A percentile compares a stretch with the other conserved stretches of the same genome.
Evolutionary conservation across 306 rosid species (phyloP).

Genomic region (Prunus mira): DNA sequence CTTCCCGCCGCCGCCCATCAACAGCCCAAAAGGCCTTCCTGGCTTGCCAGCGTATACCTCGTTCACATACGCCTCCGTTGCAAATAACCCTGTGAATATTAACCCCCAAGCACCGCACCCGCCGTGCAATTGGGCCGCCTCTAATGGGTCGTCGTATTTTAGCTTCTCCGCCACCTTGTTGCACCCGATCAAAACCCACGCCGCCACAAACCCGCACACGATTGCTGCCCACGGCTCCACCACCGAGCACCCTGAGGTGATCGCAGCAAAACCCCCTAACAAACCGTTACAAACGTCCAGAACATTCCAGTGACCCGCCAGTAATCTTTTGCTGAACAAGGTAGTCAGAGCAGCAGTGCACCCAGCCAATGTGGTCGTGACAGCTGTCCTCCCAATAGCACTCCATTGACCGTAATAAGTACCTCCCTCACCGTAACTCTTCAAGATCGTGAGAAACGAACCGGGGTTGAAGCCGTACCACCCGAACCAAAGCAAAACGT

Average conservation of each 20-base stretch:
- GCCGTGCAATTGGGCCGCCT: constrained; percentile 81
- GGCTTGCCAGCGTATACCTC: constrained; percentile 36
- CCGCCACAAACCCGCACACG: constrained; percentile 62
- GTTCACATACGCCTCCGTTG: constrained; percentile 40
- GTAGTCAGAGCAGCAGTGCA: constrained; percentile 70
- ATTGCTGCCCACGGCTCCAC: constrained; percentile 84
- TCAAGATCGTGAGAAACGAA: constrained; percentile 56
- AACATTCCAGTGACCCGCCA: constrained; percentile 81
- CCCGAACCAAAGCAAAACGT: constrained; percentile 78
- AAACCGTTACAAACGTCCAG: constrained; percentile 76
- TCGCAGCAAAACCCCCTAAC: constrained; percentile 71
- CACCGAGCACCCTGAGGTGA: constrained; percentile 71
- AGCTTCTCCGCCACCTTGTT: constrained; percentile 46
- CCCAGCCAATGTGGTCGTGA: constrained; percentile 77
- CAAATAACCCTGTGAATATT: constrained; percentile 66
- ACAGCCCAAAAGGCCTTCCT: constrained; percentile 50
- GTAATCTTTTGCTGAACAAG: constrained; percentile 53
- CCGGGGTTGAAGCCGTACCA: constrained; percentile 91
- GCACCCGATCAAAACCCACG: constrained; percentile 65
- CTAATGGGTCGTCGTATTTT: constrained; percentile 66
- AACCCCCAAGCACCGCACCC: constrained; percentile 89
- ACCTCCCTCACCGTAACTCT: constrained; percentile 26
- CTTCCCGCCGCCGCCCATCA: constrained; percentile 72
- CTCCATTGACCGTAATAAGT: constrained; percentile 80
- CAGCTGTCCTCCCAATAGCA: constrained; percentile 71